A percentile compares a stretch with the other conserved stretches of the same genome.
Conservation (phyloP, 176 grass and related monocot species). For the Carex littledalei region DNA sequence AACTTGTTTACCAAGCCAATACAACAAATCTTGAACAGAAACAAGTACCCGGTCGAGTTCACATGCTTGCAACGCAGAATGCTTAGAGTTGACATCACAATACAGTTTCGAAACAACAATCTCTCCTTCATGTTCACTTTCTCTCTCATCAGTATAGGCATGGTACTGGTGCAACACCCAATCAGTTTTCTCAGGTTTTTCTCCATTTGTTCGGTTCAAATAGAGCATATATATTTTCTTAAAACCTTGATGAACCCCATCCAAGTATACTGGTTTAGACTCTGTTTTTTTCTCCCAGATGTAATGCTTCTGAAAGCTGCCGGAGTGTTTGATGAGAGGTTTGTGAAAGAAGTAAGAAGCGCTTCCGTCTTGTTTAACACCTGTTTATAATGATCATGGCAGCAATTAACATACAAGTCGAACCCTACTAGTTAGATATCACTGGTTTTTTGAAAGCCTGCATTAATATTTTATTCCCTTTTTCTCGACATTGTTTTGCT, state of each 20-base stretch:
- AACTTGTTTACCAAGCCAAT: background rate
- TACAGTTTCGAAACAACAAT: conserved; percentile 76
- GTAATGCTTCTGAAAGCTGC: conserved; percentile 26
- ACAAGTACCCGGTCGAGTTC: background rate
- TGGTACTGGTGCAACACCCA: conserved; percentile 70
- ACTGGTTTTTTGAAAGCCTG: conserved; percentile 6
- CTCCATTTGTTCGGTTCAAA: conserved; percentile 11
- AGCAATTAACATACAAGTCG: background rate
- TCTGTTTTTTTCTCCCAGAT: conserved; percentile 48
- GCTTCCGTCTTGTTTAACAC: conserved; percentile 51
- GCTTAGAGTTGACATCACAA: conserved; percentile 11
- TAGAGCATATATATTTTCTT: conserved; percentile 57
- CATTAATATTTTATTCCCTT: background rate
- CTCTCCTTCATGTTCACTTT: conserved; percentile 25
- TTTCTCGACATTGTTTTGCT: background rate
- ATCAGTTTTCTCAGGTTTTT: conserved; percentile 29
- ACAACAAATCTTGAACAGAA: background rate
- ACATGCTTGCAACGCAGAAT: background rate
- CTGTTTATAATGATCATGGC: conserved; percentile 25
- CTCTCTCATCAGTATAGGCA: conserved; percentile 29
- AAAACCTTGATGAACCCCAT: conserved; percentile 42
- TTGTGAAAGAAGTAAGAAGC: conserved; percentile 79
- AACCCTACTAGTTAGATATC: background rate
- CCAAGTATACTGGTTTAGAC: conserved; percentile 36
- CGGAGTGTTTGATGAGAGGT: conserved; percentile 27